Evolutionary conservation across 225 moss, liverwort and hornwort species (phyloP), one percentile per base, ranked within the genome.

Genomic region (Physcomitrium patens): DNA sequence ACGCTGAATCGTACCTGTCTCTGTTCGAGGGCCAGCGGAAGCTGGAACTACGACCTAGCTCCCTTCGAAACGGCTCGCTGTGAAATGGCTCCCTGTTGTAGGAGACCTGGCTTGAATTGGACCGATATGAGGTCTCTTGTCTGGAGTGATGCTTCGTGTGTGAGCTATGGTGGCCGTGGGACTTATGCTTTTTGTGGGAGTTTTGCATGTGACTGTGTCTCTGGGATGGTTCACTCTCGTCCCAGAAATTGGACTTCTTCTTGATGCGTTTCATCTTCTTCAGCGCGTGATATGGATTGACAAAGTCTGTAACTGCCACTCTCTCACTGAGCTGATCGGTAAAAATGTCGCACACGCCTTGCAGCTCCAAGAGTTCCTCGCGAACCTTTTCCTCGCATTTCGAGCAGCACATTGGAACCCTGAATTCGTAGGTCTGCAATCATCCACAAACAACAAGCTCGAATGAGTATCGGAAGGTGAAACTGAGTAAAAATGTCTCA

Each of bases 241-340:
- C 59, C 84, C 84, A 87, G 47, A 87, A 84, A 74, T 84, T 63
- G 0, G 87, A 81, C 59, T 87, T 87, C 76, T 84, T 81, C 77
- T 84, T 79, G 63, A 87, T 79, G 65, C 79, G 81, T 74, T 87
- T 87, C 87, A 87, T 67, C 63, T 84, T 87, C 81, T 84, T 81
- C 41, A 87, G 71, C 12, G 81, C 84, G 24, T 79, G 76, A 49
- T 76, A 76, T 46, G 87, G 81, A 54, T 87, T 76, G 37, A 87
- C 60, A 28, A 73, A 74, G 31, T 84, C 84, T 24, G 73, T 67
- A 27, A 81, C 87, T 18, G 44, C 52, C 63, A 79, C 87, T 64
- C 76, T 74, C 28, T 79, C 45, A 18, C 44, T 65, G 22, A 47
- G 53, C 74, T 81, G 87, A 44, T 87, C 74, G 13, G 13, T 76